Evolutionary conservation across 2,329 filamentous ascomycete species (phyloP).

Genomic region (Calonectria hawksworthii): DNA sequence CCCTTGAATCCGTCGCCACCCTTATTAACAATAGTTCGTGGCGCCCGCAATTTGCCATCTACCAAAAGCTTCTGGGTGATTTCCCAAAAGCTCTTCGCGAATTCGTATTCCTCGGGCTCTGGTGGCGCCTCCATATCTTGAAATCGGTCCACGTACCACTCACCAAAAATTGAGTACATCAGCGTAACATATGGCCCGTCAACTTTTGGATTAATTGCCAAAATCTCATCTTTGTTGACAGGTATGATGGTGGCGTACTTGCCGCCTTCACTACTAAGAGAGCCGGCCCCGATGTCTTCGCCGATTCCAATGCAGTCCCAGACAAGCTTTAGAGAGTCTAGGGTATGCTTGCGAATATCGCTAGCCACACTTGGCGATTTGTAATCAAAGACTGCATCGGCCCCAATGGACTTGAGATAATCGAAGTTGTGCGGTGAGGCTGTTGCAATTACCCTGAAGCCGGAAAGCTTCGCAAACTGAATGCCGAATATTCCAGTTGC

Average conservation of each 20-base stretch:
- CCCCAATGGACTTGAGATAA: neutral
- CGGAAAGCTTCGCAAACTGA: neutral
- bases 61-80: neutral
- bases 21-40: neutral
- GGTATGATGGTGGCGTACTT: neutral
- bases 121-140: neutral
- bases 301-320: neutral
- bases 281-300: neutral
- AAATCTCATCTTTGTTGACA: neutral
- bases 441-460: neutral
- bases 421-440: neutral
- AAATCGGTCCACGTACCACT: neutral
- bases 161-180: neutral
- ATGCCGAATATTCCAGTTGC: neutral
- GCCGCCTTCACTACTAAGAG: neutral
- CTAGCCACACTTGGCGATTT: neutral
- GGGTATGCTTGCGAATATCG: neutral
- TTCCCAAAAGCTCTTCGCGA: neutral
- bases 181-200: neutral
- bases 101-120: neutral
- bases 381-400: neutral
- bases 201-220: neutral
- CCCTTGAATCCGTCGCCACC: neutral
- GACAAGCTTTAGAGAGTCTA: neutral
- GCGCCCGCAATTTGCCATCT: neutral